Evolutionary conservation across 176 grass and related monocot species (phyloP), one percentile per base, ranked within the genome.

Genomic region (Lolium multiflorum): DNA sequence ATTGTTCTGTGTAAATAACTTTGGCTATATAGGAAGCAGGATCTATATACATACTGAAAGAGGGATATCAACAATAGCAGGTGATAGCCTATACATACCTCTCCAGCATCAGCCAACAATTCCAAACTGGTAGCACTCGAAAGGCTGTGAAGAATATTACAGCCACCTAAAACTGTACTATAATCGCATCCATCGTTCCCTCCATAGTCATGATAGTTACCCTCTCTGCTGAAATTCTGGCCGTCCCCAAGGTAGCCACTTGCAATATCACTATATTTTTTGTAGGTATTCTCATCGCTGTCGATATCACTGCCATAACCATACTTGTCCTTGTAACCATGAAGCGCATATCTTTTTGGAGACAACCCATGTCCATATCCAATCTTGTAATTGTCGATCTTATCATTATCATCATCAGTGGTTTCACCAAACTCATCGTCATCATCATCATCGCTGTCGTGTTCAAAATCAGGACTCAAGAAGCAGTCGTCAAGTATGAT

Each of bases 401-500:
- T 61, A 24, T 61, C 21, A 22, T 25, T 24, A 25, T 24, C 3
- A 61, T 61, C 9, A 4, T 61, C 59, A 61, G 48, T 50, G 11
- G 48, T 50, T 13, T 50, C 48, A 50, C 11, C 11, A 50, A 9
- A 2, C 24, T 24, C 59, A 61, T 1, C 21, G 10, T 60, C 7
- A 24, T 61, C 59, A 61, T 61, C 57, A n/a, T 59, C 25, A 65
- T 63, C 22, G n/a, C 60, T 28, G 60, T 1, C 21, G 60, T 28
- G 4, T 26, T 24, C 62, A 37, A 15, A 28, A 18, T 66, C 26
- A 24, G 41, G 13, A 52, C 26, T 25, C 68, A 87, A 54, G 16
- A 74, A 74, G 81, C 24, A 41, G 5, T 87, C 85, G 8, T 87
- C 85, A 74, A 87, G 8, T 78, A 81, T 81, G 56, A 87, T 16